Conservation (phyloP, 2,329 filamentous ascomycete species). For the Pseudogymnoascus sp. region DNA sequence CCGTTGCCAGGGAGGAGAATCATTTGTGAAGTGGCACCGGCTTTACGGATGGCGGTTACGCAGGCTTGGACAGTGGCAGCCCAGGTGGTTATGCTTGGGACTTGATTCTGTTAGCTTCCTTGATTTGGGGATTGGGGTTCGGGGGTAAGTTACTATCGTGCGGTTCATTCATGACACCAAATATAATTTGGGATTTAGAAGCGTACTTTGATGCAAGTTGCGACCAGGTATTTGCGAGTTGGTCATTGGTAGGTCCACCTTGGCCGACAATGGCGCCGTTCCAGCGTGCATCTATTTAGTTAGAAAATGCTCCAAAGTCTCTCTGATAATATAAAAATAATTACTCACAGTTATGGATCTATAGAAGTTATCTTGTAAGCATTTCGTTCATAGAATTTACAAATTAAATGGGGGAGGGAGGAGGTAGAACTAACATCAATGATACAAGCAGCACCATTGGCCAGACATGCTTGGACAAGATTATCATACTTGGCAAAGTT, state of each 20-base stretch:
- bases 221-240: conserved; percentile 54
- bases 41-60: conserved; percentile 58
- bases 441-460: conserved; percentile 52
- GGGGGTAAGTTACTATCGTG: conserved; percentile 38
- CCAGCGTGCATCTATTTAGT: conserved; percentile 43
- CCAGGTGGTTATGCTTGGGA: conserved; percentile 38
- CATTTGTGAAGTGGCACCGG: conserved; percentile 56
- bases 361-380: background rate
- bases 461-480: conserved; percentile 51
- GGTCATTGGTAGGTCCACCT: conserved; percentile 53
- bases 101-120: too few relatives aligned
- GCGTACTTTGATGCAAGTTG: conserved; percentile 54
- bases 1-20: conserved; percentile 60
- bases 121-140: too few relatives aligned
- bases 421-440: conserved; percentile 39
- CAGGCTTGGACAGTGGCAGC: conserved; percentile 54
- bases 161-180: conserved; percentile 67
- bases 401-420: background rate
- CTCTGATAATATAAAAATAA: background rate
- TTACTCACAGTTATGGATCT: conserved; percentile 43
- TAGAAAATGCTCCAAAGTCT: background rate
- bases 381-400: background rate
- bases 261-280: conserved; percentile 59
- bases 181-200: conserved; percentile 38
- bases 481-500: conserved; percentile 49